Conservation (phyloP, 345 rosid genomes). For the Citropsis articulata region DNA sequence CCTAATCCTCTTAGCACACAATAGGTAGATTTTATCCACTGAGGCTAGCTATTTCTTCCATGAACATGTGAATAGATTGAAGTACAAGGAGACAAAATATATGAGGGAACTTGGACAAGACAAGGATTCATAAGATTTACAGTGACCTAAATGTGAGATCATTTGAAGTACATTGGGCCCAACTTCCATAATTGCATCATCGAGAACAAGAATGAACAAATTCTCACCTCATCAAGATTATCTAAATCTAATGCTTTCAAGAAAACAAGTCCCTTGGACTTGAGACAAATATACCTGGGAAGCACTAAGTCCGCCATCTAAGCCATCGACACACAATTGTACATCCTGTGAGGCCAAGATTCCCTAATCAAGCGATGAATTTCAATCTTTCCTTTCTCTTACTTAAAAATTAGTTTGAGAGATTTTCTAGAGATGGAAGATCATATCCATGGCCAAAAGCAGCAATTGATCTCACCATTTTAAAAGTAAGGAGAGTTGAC, state of each 20-base stretch:
- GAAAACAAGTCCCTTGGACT: constrained; percentile 42
- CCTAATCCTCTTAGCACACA: constrained; percentile 38
- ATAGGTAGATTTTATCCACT: constrained; percentile 33
- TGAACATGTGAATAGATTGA: constrained; percentile 31
- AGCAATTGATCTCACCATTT: constrained; percentile 44
- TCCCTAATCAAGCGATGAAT: constrained; percentile 31
- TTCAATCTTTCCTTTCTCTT: constrained; percentile 51
- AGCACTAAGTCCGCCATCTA: constrained; percentile 26
- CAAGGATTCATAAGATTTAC: constrained; percentile 31
- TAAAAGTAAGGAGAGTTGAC: constrained; percentile 44
- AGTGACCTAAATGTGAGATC: constrained; percentile 27
- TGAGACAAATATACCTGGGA: constrained; percentile 38
- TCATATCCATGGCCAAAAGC: constrained; percentile 43
- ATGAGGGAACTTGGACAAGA: constrained; percentile 35
- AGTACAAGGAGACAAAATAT: constrained; percentile 48
- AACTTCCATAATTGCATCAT: constrained; percentile 31
- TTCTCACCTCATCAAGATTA: constrained; percentile 25
- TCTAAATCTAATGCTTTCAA: constrained; percentile 38
- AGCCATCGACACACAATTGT: constrained; percentile 29
- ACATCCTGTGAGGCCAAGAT: constrained; percentile 54
- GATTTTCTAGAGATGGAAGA: constrained; percentile 32
- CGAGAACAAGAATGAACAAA: constrained; percentile 21
- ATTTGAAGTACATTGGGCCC: constrained; percentile 42
- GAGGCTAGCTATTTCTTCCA: constrained; percentile 45
- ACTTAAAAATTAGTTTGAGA: constrained; percentile 30